Evolutionary conservation across 116 monocot species (phyloP).

Genomic region (Posidonia oceanica): DNA sequence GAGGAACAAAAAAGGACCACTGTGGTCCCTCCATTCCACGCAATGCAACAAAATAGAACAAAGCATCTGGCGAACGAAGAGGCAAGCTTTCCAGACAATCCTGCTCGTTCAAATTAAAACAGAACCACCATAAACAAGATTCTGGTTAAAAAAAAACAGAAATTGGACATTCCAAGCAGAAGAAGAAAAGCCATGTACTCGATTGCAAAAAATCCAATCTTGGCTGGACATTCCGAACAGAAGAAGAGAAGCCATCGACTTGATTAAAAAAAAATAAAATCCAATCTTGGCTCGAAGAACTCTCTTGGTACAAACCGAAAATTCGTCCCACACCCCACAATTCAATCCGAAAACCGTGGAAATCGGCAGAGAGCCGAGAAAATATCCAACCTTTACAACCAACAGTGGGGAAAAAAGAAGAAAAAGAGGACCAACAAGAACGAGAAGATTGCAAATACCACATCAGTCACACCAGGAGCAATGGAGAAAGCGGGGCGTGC

Average conservation of each 20-base stretch:
- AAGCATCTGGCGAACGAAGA: background rate
- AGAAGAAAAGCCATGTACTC: background rate
- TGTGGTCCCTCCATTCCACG: background rate
- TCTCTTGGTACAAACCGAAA: too few species aligned
- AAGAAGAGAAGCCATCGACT: background rate
- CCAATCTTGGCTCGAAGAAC: too few species aligned
- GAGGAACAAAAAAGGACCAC: constrained; percentile 1
- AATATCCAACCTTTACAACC: background rate
- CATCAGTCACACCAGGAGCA: background rate
- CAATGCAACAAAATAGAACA: background rate
- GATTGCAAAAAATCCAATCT: background rate
- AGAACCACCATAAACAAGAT: too few species aligned
- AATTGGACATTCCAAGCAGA: background rate
- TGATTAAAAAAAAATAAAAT: background rate
- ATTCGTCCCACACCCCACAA: too few species aligned
- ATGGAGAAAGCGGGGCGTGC: background rate
- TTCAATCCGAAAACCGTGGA: background rate
- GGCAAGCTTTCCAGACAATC: background rate
- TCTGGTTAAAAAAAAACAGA: background rate
- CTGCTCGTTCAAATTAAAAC: background rate
- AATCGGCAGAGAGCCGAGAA: background rate
- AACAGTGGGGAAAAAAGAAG: too few species aligned
- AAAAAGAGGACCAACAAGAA: too few species aligned
- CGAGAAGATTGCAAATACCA: too few species aligned
- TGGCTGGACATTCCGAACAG: background rate